phyloP scores from a whole-genome alignment of 352 stramenopile genomes.

The Aphanomyces invadans region DNA sequence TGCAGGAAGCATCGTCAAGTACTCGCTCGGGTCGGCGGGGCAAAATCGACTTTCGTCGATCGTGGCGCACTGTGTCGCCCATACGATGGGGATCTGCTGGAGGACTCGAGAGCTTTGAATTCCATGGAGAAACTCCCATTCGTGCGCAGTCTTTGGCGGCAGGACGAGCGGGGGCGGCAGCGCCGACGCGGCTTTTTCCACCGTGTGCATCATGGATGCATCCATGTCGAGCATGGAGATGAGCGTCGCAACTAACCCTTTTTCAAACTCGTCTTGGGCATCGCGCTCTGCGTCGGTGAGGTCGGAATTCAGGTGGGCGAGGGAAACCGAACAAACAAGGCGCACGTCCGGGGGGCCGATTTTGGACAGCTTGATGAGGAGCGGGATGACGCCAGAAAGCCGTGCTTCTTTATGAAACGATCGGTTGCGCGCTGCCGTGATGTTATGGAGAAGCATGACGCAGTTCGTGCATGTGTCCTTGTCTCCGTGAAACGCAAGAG shows the following conservation, averaged over 20 bases:
- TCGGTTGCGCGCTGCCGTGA: slow-evolving; percentile 43
- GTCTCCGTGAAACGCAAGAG: slow-evolving; percentile 33
- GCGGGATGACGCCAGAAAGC: slow-evolving; percentile 36
- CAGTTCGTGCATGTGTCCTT: slow-evolving; percentile 49
- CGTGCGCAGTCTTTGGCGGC: background rate
- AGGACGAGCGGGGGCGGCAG: slow-evolving; percentile 32
- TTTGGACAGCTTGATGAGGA: slow-evolving; percentile 57
- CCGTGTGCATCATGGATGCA: slow-evolving; percentile 48
- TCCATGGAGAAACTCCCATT: slow-evolving; percentile 37
- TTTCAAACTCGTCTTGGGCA: slow-evolving; percentile 34
- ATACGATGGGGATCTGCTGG: slow-evolving; percentile 30
- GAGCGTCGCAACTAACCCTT: slow-evolving; percentile 57
- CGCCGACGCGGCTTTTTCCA: slow-evolving; percentile 51
- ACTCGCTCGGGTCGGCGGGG: background rate
- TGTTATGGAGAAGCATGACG: slow-evolving; percentile 68
- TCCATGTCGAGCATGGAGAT: slow-evolving; percentile 76
- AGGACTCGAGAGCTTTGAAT: slow-evolving; percentile 30
- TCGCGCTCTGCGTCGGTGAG: background rate
- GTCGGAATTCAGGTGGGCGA: slow-evolving; percentile 62
- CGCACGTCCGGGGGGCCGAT: slow-evolving; percentile 47
- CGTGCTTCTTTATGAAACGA: slow-evolving; percentile 44
- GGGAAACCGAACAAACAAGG: slow-evolving; percentile 51
- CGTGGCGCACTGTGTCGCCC: slow-evolving; percentile 56
- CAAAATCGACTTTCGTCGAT: slow-evolving; percentile 39
- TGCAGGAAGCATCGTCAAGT: background rate